Base-by-base conservation (phyloP, 1,284 basidiomycete genomes). In the Chalciporus sp. region DNA sequence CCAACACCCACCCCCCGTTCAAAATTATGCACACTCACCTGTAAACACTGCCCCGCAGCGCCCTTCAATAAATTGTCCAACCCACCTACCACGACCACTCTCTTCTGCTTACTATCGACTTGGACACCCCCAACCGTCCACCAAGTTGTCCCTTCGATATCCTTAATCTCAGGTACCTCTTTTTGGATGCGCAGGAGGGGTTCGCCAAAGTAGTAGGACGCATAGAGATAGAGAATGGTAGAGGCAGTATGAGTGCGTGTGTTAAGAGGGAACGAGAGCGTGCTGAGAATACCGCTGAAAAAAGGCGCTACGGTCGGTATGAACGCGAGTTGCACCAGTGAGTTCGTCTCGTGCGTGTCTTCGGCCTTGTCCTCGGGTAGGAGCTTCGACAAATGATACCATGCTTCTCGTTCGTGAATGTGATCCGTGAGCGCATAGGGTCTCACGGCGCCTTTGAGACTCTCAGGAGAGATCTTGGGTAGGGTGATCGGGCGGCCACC, bases 11-110 rank as follows among this genome's bases (percentile, higher is more conserved):
- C 19, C 33, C 14, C 58, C 16, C 39, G 46, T 33, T 20, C 17
- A 19, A 17, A 42, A 27, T 2, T 23, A 23, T 23, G 19, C 28
- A 33, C 3, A 69, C 85, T 40, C 55, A 93, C 92, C 80, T 95
- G 94, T 56, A 99, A 69, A 72, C 95, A 98, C 74, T 99, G 97
- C 17, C 96, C 99, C 7, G 96, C 96, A 45, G 96, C 97, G 10
- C 96, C 96, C 73, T 99, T 99, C 58, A 99, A 79, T 55, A 99
- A 74, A 75, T 99, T 99, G 71, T 99, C 97, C 61, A 99, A 73
- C 0, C 94, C 93, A 52, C 93, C 94, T 11, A 97, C 94, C 7
- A 98, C 84, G 16, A 99, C 14, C 98, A 91, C 74, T 43, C 96
- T 78, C 65, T 93, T 90, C 1, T 93, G 92, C 40, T 82, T 81